Percentiles rank a stretch among this genome's conserved stretches.
phyloP scores from a whole-genome alignment of 164 flowering plant species.

The Nymphaea thermarum region DNA sequence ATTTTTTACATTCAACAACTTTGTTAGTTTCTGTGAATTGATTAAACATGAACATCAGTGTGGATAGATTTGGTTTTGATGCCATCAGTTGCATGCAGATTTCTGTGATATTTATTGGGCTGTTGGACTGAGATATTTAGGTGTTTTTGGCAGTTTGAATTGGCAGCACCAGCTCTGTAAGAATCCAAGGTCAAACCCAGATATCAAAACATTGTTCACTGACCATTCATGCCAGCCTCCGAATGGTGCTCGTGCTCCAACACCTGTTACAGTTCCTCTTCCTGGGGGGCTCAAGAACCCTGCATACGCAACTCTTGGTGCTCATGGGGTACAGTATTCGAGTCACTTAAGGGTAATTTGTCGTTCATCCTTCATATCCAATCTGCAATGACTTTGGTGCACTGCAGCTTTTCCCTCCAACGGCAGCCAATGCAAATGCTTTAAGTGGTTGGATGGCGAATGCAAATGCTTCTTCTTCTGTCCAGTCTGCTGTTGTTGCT shows the following conservation, averaged over 20 bases:
- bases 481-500: constrained; percentile 76
- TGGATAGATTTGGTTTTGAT: too few species aligned
- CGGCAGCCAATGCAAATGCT: constrained; percentile 51
- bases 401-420: constrained; percentile 60
- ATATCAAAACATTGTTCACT: constrained; percentile 75
- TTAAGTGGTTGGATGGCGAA: constrained; percentile 90
- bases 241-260: constrained; percentile 66
- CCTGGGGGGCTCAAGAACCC: constrained; percentile 62
- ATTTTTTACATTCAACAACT: too few species aligned
- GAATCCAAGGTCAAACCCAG: constrained; percentile 90
- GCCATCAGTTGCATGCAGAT: neutral
- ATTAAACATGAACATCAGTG: too few species aligned
- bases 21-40: too few species aligned
- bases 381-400: neutral
- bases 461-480: constrained; percentile 73
- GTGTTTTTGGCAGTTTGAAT: constrained; percentile 49
- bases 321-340: constrained; percentile 53
- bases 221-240: constrained; percentile 77
- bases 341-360: neutral
- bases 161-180: constrained; percentile 98
- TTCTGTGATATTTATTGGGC: neutral
- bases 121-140: constrained; percentile 6
- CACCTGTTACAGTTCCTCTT: constrained; percentile 64
- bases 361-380: neutral
- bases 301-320: constrained; percentile 50